These are phyloP conservation scores for Beauveria sp. DNA, from an alignment of 2,329 filamentous ascomycete genomes.

Conservation along the genomic window DNA sequence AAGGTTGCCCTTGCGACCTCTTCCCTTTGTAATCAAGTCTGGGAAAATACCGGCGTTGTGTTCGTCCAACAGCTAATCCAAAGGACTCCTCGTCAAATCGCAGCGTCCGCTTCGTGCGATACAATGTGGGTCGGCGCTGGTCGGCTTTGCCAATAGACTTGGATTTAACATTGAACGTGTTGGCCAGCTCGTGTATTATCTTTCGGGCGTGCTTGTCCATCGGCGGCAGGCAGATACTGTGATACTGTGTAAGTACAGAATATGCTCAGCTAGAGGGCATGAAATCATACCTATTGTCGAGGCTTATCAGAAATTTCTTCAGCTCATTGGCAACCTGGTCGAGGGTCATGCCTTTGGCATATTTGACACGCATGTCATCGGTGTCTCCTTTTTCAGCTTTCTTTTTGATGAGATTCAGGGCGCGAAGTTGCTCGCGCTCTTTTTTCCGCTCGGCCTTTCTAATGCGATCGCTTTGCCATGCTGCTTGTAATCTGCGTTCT, in stretches of 20 bases:
- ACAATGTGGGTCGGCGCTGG: conserved; percentile 67
- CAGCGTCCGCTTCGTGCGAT: conserved; percentile 62
- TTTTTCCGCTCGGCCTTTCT: conserved; percentile 66
- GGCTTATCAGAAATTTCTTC: conserved; percentile 57
- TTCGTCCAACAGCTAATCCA: conserved; percentile 36
- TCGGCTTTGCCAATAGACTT: conserved; percentile 71
- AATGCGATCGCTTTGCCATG: conserved; percentile 60
- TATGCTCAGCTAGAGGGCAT: background rate
- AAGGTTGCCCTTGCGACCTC: conserved; percentile 25
- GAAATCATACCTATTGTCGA: conserved; percentile 48
- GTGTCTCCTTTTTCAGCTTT: conserved; percentile 43
- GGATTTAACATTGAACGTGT: conserved; percentile 69
- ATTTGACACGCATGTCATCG: conserved; percentile 60
- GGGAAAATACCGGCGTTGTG: conserved; percentile 48
- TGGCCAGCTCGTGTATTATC: conserved; percentile 70
- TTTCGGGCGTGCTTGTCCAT: conserved; percentile 76
- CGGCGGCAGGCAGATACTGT: conserved; percentile 52
- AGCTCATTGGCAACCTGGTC: conserved; percentile 68
- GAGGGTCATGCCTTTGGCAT: conserved; percentile 62
- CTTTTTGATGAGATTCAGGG: conserved; percentile 57
- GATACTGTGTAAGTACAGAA: conserved; percentile 44
- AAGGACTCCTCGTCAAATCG: conserved; percentile 52
- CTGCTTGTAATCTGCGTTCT: conserved; percentile 47
- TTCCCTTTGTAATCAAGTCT: conserved; percentile 37
- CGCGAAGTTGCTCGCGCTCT: conserved; percentile 60